These are phyloP conservation scores for Panaeolus papilionaceus DNA, from an alignment of 768 basidiomycete species.

Conservation along the genomic window DNA sequence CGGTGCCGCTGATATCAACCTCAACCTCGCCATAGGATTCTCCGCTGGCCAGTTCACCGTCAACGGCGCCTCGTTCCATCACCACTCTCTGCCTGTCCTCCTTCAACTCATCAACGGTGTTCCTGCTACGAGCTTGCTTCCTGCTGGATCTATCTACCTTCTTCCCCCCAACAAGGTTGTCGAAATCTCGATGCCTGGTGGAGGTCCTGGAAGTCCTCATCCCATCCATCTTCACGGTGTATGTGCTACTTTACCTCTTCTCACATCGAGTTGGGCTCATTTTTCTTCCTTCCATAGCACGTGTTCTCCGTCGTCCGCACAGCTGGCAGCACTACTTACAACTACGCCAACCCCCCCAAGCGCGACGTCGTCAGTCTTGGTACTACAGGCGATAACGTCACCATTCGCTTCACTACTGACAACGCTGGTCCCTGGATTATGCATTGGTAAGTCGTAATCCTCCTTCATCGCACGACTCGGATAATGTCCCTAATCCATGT, in stretches of 20 bases:
- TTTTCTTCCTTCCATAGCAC: conserved; percentile 30
- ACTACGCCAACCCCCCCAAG: conserved; percentile 54
- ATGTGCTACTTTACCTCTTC: conserved; percentile 17
- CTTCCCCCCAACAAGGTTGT: conserved; percentile 50
- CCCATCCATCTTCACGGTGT: conserved; percentile 54
- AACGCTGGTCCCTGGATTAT: conserved; percentile 66
- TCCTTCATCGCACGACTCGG: conserved; percentile 26
- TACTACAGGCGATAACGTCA: conserved; percentile 42
- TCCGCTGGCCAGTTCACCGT: conserved; percentile 31
- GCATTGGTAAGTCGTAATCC: conserved; percentile 32
- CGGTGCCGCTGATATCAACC: conserved; percentile 46
- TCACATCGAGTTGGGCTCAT: not conserved
- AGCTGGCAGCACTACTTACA: conserved; percentile 42
- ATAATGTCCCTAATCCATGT: conserved; percentile 35
- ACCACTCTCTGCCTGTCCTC: conserved; percentile 49
- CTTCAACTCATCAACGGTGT: conserved; percentile 51
- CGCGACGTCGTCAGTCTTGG: conserved; percentile 46
- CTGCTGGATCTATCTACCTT: conserved; percentile 47
- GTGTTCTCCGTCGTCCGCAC: conserved; percentile 48
- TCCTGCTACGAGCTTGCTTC: conserved; percentile 43
- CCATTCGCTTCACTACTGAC: conserved; percentile 65
- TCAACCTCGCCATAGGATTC: conserved; percentile 37
- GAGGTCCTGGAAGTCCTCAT: conserved; percentile 41
- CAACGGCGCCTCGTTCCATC: conserved; percentile 41
- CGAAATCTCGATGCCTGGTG: conserved; percentile 52